Percentiles rank a stretch among this genome's conserved stretches.
These are phyloP conservation scores for Aspergillus incahuasiensis DNA, from an alignment of 495 filamentous ascomycete species.

Conservation along the genomic window DNA sequence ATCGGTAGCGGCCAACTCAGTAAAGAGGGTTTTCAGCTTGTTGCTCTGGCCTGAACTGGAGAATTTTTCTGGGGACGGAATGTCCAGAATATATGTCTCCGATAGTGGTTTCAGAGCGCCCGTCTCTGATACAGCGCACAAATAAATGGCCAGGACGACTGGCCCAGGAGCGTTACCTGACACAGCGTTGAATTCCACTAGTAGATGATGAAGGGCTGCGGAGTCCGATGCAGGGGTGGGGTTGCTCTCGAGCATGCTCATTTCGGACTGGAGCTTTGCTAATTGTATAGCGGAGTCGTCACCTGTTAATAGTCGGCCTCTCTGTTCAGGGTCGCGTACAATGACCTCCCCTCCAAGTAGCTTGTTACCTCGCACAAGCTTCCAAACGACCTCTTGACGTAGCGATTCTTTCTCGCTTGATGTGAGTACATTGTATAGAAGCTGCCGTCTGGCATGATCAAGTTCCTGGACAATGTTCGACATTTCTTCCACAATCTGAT, in stretches of 20 bases:
- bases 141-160: constrained; percentile 71
- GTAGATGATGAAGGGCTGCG: constrained; percentile 74
- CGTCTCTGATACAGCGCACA: constrained; percentile 64
- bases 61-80: constrained; percentile 67
- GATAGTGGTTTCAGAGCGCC: constrained; percentile 63
- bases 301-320: constrained; percentile 81
- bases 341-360: constrained; percentile 87
- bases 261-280: constrained; percentile 85
- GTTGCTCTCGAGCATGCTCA: constrained; percentile 85
- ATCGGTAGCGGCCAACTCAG: constrained; percentile 75
- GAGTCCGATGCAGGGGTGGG: constrained; percentile 63
- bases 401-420: constrained; percentile 69
- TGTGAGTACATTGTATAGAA: constrained; percentile 90
- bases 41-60: constrained; percentile 51
- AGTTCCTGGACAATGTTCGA: constrained; percentile 72
- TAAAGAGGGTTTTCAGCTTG: constrained; percentile 80
- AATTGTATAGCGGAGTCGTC: constrained; percentile 92
- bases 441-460: constrained; percentile 78
- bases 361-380: constrained; percentile 89
- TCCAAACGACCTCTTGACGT: constrained; percentile 88
- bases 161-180: constrained; percentile 65
- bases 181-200: constrained; percentile 78
- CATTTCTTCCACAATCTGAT: constrained; percentile 74
- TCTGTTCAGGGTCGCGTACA: constrained; percentile 77
- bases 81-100: constrained; percentile 76